Evolutionary conservation across 768 basidiomycete species (phyloP), one percentile per base, ranked within the genome.

Genomic region (Rhizopogon roseolus): DNA sequence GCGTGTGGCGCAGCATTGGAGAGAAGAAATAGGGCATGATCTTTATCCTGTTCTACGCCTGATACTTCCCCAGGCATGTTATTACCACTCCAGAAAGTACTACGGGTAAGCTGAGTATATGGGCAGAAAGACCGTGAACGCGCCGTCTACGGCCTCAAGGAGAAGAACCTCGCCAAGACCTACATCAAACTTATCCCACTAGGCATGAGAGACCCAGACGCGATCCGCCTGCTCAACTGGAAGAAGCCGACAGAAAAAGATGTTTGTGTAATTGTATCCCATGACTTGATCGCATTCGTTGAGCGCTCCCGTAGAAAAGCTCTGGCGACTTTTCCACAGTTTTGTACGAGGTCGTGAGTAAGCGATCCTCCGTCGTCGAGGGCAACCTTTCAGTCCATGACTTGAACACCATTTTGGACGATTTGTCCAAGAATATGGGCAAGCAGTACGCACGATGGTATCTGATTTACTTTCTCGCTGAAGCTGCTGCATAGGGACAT

Each of bases 141-240:
- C 50, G 81, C 91, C 0, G 86, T 94, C 0, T 99, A 98, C 68
- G 91, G 93, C 13, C 70, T 97, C 59, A 99, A 99, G 67, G 97
- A 99, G 74, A 90, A 89, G 72, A 90, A 89, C 64, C 73, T 99
- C 3, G 95, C 94, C 5, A 98, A 94, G 69, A 84, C 83, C 9
- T 97, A 95, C 66, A 92, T 96, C 73, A 86, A 88, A 57, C 79
- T 95, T 2, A 88, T 98, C 36, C 91, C 90, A 1, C 76, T 99
- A 3, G 87, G 88, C 38, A 80, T 72, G 65, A 82, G 83, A 64
- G 88, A 92, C 52, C 85, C 84, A 6, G 92, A 95, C 63, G 88
- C 92, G 0, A 78, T 88, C 45, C 80, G 90, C 39, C 71, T 99
- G 41, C 71, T 88, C 43, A 88, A 96, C 59, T 98, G 97, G 97